Evolutionary conservation across 257 asterid genomes (phyloP).

Genomic region (Forsythia suspensa): DNA sequence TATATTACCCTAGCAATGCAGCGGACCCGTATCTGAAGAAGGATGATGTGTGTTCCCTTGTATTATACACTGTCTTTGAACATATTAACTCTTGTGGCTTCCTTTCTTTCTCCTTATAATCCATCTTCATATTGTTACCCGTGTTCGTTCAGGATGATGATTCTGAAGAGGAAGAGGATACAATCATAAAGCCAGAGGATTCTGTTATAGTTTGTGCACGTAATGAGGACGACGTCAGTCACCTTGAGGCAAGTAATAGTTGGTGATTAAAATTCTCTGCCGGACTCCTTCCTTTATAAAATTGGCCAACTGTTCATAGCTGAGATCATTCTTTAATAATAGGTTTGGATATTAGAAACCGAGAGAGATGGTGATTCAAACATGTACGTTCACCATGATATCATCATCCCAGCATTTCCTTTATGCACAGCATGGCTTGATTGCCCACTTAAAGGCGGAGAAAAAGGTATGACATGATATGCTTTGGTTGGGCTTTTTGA

Average conservation of each 20-base stretch:
- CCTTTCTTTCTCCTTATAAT: background rate
- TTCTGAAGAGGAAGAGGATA: conserved; percentile 54
- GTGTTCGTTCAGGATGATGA: conserved; percentile 44
- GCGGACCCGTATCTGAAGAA: conserved; percentile 44
- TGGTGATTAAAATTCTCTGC: conserved; percentile 8
- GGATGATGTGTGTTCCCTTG: conserved; percentile 24
- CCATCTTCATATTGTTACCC: background rate
- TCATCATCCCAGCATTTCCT: conserved; percentile 82
- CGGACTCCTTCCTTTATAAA: background rate
- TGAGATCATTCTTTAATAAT: conserved; percentile 16
- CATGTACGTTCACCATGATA: conserved; percentile 83
- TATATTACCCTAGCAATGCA: conserved; percentile 37
- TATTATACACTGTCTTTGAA: background rate
- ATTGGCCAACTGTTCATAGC: background rate
- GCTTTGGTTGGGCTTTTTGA: too few relatives aligned
- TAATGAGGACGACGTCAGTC: conserved; percentile 93
- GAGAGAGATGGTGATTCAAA: conserved; percentile 44
- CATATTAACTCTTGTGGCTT: background rate
- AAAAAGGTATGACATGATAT: conserved; percentile 48
- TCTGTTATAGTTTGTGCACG: conserved; percentile 77
- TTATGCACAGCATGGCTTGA: conserved; percentile 94
- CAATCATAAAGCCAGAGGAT: conserved; percentile 76
- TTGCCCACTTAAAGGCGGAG: conserved; percentile 82
- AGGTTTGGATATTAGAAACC: conserved; percentile 86
- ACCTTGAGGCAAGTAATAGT: conserved; percentile 59